Conservation (phyloP, 2,329 filamentous ascomycete genomes). For the Ophiostoma novo-ulmi region DNA sequence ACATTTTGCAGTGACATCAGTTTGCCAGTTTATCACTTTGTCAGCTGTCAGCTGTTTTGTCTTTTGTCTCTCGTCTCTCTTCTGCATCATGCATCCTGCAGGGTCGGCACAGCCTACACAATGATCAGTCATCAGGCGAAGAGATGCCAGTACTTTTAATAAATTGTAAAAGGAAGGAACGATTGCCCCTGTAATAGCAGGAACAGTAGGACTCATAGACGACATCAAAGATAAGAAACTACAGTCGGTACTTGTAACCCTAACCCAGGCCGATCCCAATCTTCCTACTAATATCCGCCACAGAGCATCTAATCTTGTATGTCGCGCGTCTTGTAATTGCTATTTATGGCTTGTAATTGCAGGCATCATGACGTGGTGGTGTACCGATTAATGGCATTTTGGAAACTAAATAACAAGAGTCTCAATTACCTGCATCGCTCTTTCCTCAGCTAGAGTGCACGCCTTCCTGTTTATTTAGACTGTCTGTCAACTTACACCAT, state of each 20-base stretch:
- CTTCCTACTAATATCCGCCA: neutral
- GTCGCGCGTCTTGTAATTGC: neutral
- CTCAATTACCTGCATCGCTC: neutral
- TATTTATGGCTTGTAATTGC: neutral
- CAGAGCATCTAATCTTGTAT: neutral
- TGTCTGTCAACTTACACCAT: constrained; percentile 3
- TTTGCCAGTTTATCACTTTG: neutral
- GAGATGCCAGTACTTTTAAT: neutral
- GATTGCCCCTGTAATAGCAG: neutral
- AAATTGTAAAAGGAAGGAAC: neutral
- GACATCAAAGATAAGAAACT: neutral
- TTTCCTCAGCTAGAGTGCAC: neutral
- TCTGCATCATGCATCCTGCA: constrained; percentile 6
- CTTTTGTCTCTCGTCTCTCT: neutral
- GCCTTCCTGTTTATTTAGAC: neutral
- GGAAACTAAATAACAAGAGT: neutral
- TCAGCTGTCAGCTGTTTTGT: neutral
- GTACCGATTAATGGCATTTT: neutral
- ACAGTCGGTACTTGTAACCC: neutral
- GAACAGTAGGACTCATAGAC: neutral
- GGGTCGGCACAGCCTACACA: constrained; percentile 2
- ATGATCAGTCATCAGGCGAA: neutral
- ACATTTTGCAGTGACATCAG: neutral
- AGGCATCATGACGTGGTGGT: neutral
- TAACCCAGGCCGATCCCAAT: constrained; percentile 1